A percentile compares a stretch with the other conserved stretches of the same genome.
Evolutionary conservation across 1,139 yeast genomes (phyloP).

Genomic region (Kodamaea arcana): DNA sequence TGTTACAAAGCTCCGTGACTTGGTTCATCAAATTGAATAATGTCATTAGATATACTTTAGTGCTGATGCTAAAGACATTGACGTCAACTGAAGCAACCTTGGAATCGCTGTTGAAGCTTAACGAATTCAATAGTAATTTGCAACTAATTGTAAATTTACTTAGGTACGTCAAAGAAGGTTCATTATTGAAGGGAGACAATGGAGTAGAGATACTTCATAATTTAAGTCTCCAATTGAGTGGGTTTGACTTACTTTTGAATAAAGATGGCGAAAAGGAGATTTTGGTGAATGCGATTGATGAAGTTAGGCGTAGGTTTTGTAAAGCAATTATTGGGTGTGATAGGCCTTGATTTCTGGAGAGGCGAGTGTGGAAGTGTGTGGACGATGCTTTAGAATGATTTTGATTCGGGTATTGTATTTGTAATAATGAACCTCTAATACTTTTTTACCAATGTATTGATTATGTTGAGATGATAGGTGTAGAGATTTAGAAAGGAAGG

Average conservation of each 20-base stretch:
- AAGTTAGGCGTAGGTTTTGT: conserved; percentile 1
- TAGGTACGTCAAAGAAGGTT: conserved; percentile 13
- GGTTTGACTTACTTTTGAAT: conserved; percentile 15
- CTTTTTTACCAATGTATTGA: too few species aligned
- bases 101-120: conserved; percentile 15
- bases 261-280: conserved; percentile 8
- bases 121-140: conserved; percentile 20
- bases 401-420: too few species aligned
- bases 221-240: conserved; percentile 14
- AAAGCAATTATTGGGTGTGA: not conserved
- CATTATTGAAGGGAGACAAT: not conserved
- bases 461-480: too few species aligned
- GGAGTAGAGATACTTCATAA: conserved; percentile 10
- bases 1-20: conserved; percentile 18
- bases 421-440: too few species aligned
- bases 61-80: conserved; percentile 20
- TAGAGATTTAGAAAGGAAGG: too few species aligned
- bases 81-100: conserved; percentile 9
- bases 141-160: conserved; percentile 21
- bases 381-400: too few species aligned
- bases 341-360: too few species aligned
- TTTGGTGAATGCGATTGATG: conserved; percentile 5
- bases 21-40: conserved; percentile 37
- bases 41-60: conserved; percentile 30
- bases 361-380: too few species aligned